Evolutionary conservation across 2,329 filamentous ascomycete species (phyloP).

Genomic region (Monosporascus sp.): DNA sequence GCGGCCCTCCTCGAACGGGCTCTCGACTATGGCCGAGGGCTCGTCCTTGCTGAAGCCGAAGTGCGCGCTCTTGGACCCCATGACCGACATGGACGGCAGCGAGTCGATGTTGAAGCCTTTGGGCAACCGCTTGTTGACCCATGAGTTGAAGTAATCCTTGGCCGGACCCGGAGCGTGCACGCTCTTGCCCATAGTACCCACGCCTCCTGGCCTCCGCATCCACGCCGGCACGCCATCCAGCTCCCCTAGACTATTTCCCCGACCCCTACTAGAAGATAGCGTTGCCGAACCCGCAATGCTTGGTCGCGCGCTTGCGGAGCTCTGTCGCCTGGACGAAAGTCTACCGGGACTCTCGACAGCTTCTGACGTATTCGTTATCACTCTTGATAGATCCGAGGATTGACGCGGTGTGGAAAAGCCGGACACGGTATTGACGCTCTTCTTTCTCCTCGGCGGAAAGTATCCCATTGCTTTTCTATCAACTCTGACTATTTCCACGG

Average conservation of each 20-base stretch:
- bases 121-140: slow-evolving; percentile 79
- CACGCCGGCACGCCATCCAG: slow-evolving; percentile 43
- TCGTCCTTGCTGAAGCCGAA: slow-evolving; percentile 47
- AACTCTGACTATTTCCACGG: slow-evolving; percentile 82
- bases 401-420: slow-evolving; percentile 62
- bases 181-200: slow-evolving; percentile 72
- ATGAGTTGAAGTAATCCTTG: slow-evolving; percentile 76
- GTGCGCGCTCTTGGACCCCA: slow-evolving; percentile 55
- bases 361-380: slow-evolving; percentile 23
- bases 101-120: slow-evolving; percentile 63
- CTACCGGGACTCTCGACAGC: slow-evolving; percentile 24
- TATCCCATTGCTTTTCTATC: slow-evolving; percentile 78
- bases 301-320: slow-evolving; percentile 20
- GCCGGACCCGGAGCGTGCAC: slow-evolving; percentile 75
- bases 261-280: slow-evolving; percentile 23
- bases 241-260: slow-evolving; percentile 25
- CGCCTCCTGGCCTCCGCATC: slow-evolving; percentile 80
- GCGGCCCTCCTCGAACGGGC: slow-evolving; percentile 44
- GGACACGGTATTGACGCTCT: slow-evolving; percentile 66
- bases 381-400: slow-evolving; percentile 56
- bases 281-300: slow-evolving; percentile 20
- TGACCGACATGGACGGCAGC: slow-evolving; percentile 61
- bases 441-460: slow-evolving; percentile 86
- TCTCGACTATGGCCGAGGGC: slow-evolving; percentile 43
- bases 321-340: slow-evolving; percentile 26